Conservation (phyloP, 345 rosid species). For the Brassica nigra region DNA sequence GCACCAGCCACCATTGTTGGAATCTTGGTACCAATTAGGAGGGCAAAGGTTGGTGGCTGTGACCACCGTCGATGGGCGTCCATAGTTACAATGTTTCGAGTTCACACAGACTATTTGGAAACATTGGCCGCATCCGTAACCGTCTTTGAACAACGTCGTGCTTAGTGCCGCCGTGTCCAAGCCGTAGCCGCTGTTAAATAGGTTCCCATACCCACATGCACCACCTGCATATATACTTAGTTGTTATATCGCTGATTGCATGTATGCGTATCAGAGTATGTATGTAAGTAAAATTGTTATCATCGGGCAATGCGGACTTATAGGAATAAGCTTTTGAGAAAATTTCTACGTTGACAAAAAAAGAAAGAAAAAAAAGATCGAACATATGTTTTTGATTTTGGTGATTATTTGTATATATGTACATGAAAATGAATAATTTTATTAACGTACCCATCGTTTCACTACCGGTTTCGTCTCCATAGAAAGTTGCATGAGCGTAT, state of each 20-base stretch:
- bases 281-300: background rate
- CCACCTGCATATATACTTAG: slow-evolving; percentile 54
- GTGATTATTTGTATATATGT: background rate
- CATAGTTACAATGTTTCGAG: slow-evolving; percentile 60
- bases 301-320: background rate
- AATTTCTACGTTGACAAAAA: background rate
- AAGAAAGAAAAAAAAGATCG: background rate
- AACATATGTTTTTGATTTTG: background rate
- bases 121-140: slow-evolving; percentile 85
- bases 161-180: slow-evolving; percentile 76
- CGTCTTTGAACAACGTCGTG: slow-evolving; percentile 69
- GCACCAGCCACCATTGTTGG: slow-evolving; percentile 79
- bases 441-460: slow-evolving; percentile 59
- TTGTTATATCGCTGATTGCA: background rate
- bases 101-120: slow-evolving; percentile 63
- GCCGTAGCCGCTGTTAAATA: slow-evolving; percentile 69
- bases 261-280: background rate
- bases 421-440: background rate
- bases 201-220: slow-evolving; percentile 89
- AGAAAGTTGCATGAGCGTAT: slow-evolving; percentile 70
- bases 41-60: slow-evolving; percentile 89
- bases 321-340: background rate
- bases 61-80: slow-evolving; percentile 53
- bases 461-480: slow-evolving; percentile 66
- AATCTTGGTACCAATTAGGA: slow-evolving; percentile 53